Evolutionary conservation across 1,139 yeast species (phyloP), one percentile per base, ranked within the genome.

Genomic region (Saccharomyces hybrid): DNA sequence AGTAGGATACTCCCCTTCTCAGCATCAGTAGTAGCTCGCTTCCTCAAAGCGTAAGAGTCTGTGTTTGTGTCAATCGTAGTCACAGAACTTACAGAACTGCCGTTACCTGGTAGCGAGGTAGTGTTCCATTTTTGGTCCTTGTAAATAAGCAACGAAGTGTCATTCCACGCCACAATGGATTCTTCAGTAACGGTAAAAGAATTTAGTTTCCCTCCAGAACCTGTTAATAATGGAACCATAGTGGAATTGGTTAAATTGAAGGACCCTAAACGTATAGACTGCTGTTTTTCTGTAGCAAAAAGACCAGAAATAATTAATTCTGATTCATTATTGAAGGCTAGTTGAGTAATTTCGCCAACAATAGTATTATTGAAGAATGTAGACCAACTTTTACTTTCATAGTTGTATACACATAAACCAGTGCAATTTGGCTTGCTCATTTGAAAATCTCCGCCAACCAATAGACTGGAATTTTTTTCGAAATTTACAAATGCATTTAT

Each of bases 391-490:
- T 78, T 77, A 47, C 75, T 74, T 2, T 71, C 68, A 55, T 85
- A 70, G 61, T 86, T 86, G 67, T 82, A 89, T 48, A 86, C 73
- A 67, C 96, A 88, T 51, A 89, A 70, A 1, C 83, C 79, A 2
- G 75, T 71, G 71, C 97, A 89, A 49, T 75, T 72, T 58, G 80
- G 71, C 7, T 83, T 75, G 0, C 87, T 84, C 2, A 86, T 85
- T 41, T 75, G 70, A 64, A 88, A 88, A 50, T 81, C 75, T 21
- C 99, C 99, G 51, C 88, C 96, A 9, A 88, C 86, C 44, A 89
- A 74, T 19, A 90, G 68, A 26, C 78, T 75, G 26, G 76, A 68
- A 7, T 75, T 75, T 31, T 73, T 71, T 38, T 82, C 84, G 59
- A 80, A 78, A 55, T 77, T 75, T 2, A 78, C 81, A 57, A 88